Base-by-base conservation (phyloP, 2,329 filamentous ascomycete genomes). In the Colletotrichum cordylinicola region DNA sequence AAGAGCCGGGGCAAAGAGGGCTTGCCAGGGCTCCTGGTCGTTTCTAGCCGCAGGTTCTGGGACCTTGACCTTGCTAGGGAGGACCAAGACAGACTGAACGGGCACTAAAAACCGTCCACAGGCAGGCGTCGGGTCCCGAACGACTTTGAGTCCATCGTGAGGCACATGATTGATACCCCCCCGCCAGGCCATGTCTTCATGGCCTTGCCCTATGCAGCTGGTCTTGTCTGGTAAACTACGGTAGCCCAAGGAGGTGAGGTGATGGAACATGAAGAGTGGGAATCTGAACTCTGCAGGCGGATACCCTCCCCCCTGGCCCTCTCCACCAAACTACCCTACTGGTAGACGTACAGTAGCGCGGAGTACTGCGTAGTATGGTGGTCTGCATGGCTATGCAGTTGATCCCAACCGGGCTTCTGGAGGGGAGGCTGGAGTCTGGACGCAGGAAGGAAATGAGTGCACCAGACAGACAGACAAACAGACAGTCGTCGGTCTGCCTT, bases 321-420 rank as follows among this genome's bases (percentile, higher is more conserved):
- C 69, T 72, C 72, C 72, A 66, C 72, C 60, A 71, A 74, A 27
- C 35, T 67, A 60, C 37, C 60, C 60, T 71, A 66, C 72, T 67
- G 35, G 72, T 71, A 74, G 67, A 72, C 61, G 29, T 72, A 72
- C 60, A 72, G 67, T 72, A 74, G 72, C 60, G 72, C 67, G 21
- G 43, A n/a, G 67, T 35, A 33, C 56, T 48, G 43, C n/a, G 24
- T 58, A 31, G 61, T 58, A 31, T 12, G 67, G 52, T 65, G 43
- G 58, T 48, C 60, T 37, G 56, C 43, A 35, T 37, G 48, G 39
- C 43, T 67, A 56, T 35, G 65, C 48, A 16, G 43, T 35, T 27
- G n/a, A 64, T 64, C 18, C 33, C 31, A 39, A 33, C 33, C 33
- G 61, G n/a, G 61, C 61, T 64, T 39, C 13, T 43, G 61, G 61